Base-by-base conservation (phyloP, 129 eudicot genomes). In the Flaveria brownii region DNA sequence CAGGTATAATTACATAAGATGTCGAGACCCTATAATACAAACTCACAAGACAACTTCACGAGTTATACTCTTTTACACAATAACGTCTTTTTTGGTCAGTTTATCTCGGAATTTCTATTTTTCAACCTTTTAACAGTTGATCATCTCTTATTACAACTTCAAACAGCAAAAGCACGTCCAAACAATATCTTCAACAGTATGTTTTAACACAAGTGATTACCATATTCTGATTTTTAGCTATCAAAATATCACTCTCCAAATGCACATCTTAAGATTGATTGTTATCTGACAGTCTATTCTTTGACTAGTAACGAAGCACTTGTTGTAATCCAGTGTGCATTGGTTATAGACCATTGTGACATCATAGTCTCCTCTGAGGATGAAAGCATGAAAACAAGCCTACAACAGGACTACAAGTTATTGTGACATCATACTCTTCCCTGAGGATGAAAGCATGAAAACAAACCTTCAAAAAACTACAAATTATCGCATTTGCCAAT, bases 81-180 rank as follows among this genome's bases (percentile, higher is more conserved):
- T 16, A 26, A 61, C 2, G 1, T 12, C 41, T 61, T 25, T 25
- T 61, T 61, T 61, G 67, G 17, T 23, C 41, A 61, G 1, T 25
- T 61, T 23, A 61, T 61, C 67, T 8, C 8, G 8, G 9, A 20
- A 20, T 18, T 22, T 56, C 63, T 56, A 20, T 7, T 20, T 56
- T 56, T 56, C 5, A 57, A 57, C 30, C 63, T 3, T 9, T 57
- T 56, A 60, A 12, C 41, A 9, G 66, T 25, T 60, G 39, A 25
- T 60, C 26, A 60, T 61, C 67, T 61, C 7, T 12, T 61, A 26
- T 4, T 61, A 25, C n/a, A 57, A 11, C 30, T 57, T 57, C 6
- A 57, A 20, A 57, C 26, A 25, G 66, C 67, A 61, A 61, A 61
- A 61, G 67, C 67, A 61, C 9, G 17, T 26, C 16, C 67, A 57